Percentiles rank a stretch among this genome's conserved stretches.
phyloP scores from a whole-genome alignment of 805 yeast genomes.

The Ogataea methylovora region DNA sequence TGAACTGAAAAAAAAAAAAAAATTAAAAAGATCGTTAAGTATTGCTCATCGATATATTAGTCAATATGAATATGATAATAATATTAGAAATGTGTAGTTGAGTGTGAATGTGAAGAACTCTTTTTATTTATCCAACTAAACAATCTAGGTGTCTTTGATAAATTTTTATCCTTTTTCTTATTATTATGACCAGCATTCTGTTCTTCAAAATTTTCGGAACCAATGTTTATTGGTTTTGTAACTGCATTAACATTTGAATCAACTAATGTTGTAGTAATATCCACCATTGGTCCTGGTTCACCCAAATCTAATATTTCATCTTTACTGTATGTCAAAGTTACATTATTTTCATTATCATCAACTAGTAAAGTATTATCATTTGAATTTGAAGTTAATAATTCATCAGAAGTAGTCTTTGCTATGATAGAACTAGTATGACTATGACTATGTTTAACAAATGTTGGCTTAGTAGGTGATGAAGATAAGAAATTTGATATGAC shows the following conservation, averaged over 20 bases:
- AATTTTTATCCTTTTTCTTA: not conserved
- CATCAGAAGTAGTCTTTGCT: conserved; percentile 18
- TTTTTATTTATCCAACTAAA: conserved; percentile 6
- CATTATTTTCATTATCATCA: not conserved
- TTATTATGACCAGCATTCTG: not conserved
- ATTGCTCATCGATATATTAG: too few species aligned
- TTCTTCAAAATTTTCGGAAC: not conserved
- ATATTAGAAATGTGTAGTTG: not conserved
- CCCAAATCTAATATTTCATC: conserved; percentile 22
- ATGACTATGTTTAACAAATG: not conserved
- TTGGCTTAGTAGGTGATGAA: not conserved
- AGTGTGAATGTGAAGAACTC: not conserved
- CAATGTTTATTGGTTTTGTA: not conserved
- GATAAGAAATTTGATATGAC: conserved; percentile 5
- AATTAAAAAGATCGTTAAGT: too few species aligned
- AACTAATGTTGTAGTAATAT: too few species aligned
- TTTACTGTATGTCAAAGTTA: conserved; percentile 10
- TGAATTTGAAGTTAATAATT: conserved; percentile 6
- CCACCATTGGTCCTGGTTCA: conserved; percentile 28
- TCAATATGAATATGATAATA: not conserved
- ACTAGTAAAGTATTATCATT: not conserved
- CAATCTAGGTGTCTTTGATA: conserved; percentile 1
- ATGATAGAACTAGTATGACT: conserved; percentile 13
- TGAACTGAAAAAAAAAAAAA: too few species aligned
- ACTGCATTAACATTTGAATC: not conserved